A percentile compares a stretch with the other conserved stretches of the same genome.
These are phyloP conservation scores for Globisporangium ultimum DNA, from an alignment of 352 stramenopile genomes.

Conservation along the genomic window DNA sequence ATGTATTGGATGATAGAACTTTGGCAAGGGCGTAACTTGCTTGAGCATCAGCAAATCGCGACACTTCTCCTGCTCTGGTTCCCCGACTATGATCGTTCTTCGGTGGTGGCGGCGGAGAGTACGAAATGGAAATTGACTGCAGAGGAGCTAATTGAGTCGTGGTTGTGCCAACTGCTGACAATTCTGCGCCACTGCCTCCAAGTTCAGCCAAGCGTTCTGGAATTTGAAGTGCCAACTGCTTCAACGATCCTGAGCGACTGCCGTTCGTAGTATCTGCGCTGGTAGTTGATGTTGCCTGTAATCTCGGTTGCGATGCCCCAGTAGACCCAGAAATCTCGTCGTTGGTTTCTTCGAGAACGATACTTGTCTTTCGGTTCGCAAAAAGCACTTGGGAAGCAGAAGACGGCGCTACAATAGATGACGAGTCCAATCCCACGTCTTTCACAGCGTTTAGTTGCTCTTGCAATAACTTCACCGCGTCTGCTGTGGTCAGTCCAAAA, in stretches of 20 bases:
- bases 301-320: neutral
- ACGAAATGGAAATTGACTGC: slow-evolving; percentile 5
- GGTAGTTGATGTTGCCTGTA: too few relatives aligned
- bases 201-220: neutral
- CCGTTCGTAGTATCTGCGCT: too few relatives aligned
- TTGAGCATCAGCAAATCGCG: too few relatives aligned
- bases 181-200: too few relatives aligned
- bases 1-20: too few relatives aligned
- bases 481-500: slow-evolving; percentile 30
- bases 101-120: neutral
- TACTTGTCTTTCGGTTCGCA: slow-evolving; percentile 6
- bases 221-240: neutral
- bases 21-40: too few relatives aligned
- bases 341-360: slow-evolving; percentile 11
- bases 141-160: slow-evolving; percentile 1
- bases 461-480: slow-evolving; percentile 18
- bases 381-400: neutral
- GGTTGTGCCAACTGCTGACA: neutral
- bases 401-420: neutral
- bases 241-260: too few relatives aligned
- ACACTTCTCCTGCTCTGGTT: neutral
- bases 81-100: neutral
- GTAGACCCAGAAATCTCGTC: neutral
- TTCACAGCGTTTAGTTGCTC: slow-evolving; percentile 8
- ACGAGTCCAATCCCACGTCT: neutral